These are phyloP conservation scores for Trichosanthes cucumerina DNA, from an alignment of 306 rosid species.

Conservation along the genomic window DNA sequence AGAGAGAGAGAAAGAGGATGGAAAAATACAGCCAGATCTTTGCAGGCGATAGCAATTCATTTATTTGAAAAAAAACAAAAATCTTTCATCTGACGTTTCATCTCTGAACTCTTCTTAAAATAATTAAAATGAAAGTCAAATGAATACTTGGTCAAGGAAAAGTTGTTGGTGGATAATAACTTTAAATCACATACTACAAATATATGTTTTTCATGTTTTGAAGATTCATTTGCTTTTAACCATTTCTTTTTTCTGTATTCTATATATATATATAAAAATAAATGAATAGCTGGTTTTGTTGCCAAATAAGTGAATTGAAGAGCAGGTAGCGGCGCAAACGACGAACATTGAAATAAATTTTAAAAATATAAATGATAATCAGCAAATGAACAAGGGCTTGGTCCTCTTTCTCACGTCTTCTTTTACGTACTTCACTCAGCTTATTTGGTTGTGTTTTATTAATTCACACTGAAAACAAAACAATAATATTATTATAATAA, in stretches of 20 bases:
- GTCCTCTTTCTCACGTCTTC: too few relatives aligned
- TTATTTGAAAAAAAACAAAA: not conserved
- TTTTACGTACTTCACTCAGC: not conserved
- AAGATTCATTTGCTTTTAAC: too few relatives aligned
- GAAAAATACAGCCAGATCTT: too few relatives aligned
- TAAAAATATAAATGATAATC: too few relatives aligned
- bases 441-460: not conserved
- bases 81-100: not conserved
- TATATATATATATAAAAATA: too few relatives aligned
- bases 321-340: not conserved
- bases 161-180: not conserved
- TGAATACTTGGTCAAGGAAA: not conserved
- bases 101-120: not conserved
- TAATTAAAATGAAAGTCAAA: not conserved
- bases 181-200: too few relatives aligned
- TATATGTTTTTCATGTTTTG: too few relatives aligned
- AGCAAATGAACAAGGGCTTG: too few relatives aligned
- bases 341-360: not conserved
- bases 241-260: too few relatives aligned
- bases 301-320: not conserved
- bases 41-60: too few relatives aligned
- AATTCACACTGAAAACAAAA: not conserved
- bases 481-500: not conserved
- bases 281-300: not conserved
- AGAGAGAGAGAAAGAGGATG: too few relatives aligned